These are phyloP conservation scores for Talaromyces amestolkiae DNA, from an alignment of 2,329 filamentous ascomycete genomes.

Conservation along the genomic window DNA sequence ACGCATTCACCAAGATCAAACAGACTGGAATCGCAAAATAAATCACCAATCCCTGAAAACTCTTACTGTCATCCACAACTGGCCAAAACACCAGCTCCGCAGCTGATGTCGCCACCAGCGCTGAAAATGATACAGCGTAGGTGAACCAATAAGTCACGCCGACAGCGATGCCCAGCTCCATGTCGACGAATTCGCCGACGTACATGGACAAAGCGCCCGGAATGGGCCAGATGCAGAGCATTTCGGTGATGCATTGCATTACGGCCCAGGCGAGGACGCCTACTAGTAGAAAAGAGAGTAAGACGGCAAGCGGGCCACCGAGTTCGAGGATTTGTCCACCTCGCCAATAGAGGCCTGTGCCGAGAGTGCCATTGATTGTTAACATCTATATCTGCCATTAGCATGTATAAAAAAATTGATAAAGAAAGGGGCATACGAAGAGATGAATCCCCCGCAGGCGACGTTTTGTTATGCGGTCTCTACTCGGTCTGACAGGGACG, in stretches of 20 bases:
- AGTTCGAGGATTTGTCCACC: conserved; percentile 35
- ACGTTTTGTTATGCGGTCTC: conserved; percentile 6
- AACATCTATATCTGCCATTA: conserved; percentile 30
- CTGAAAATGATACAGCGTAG: conserved; percentile 31
- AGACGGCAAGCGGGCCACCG: conserved; percentile 33
- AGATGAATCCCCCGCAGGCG: conserved; percentile 27
- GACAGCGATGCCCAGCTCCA: conserved; percentile 36
- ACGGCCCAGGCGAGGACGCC: conserved; percentile 34
- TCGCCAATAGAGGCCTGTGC: conserved; percentile 34
- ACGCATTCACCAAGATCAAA: conserved; percentile 21
- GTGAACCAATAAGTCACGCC: conserved; percentile 39
- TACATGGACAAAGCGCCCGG: conserved; percentile 38
- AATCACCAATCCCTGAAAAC: conserved; percentile 25
- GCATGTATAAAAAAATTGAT: background rate
- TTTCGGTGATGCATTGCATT: conserved; percentile 42
- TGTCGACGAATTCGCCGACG: conserved; percentile 37
- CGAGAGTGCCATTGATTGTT: conserved; percentile 35
- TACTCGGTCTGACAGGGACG: conserved; percentile 8
- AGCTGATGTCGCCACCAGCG: conserved; percentile 29
- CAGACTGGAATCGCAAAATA: conserved; percentile 25
- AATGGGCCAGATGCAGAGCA: conserved; percentile 39
- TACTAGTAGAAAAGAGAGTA: conserved; percentile 34
- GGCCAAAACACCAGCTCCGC: conserved; percentile 31
- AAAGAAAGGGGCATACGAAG: conserved; percentile 21
- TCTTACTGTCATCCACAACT: conserved; percentile 19